Evolutionary conservation across 2,329 filamentous ascomycete species (phyloP).

Genomic region (Lasiodiplodia theobromae): DNA sequence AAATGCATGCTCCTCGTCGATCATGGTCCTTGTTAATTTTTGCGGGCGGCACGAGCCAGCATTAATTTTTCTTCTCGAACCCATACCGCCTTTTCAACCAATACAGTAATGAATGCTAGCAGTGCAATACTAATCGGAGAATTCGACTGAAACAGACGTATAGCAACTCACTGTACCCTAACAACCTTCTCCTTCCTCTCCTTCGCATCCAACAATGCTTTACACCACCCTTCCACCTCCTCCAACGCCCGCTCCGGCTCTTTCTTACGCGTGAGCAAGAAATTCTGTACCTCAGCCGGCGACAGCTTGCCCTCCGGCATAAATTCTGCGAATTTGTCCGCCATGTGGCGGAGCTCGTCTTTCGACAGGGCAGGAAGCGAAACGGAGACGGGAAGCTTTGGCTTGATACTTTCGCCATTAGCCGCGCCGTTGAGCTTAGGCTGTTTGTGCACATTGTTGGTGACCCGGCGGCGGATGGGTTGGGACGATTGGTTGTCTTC

Average conservation of each 20-base stretch:
- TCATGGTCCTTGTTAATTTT: neutral
- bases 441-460: neutral
- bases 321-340: conserved; percentile 52
- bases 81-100: neutral
- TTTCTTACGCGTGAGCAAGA: conserved; percentile 59
- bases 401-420: neutral
- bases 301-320: conserved; percentile 58
- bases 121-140: neutral
- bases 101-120: neutral
- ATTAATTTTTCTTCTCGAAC: neutral
- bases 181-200: conserved; percentile 38
- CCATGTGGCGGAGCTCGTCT: conserved; percentile 47
- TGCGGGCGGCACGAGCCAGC: neutral
- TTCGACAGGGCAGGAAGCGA: neutral
- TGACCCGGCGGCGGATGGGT: neutral
- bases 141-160: neutral
- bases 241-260: conserved; percentile 55
- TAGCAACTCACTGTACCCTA: conserved; percentile 21
- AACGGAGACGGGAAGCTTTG: neutral
- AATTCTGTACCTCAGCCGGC: conserved; percentile 62
- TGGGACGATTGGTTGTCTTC: conserved; percentile 11
- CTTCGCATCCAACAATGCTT: conserved; percentile 44
- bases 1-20: neutral
- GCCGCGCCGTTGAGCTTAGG: neutral
- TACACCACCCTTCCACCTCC: conserved; percentile 53